Base-by-base conservation (phyloP, 164 flowering plant species). In the Piper betle region DNA sequence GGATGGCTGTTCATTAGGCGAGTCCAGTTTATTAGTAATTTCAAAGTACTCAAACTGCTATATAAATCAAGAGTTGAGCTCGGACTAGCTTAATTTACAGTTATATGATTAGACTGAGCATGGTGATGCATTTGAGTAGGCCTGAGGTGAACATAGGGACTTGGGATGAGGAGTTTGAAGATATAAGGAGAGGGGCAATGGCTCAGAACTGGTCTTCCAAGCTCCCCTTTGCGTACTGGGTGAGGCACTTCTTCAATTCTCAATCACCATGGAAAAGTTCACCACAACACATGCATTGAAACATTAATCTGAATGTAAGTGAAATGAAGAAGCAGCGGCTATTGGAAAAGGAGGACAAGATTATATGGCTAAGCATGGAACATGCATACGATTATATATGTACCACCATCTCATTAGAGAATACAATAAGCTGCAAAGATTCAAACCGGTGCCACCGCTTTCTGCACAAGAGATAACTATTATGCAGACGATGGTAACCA, bases 211-310 rank as follows among this genome's bases (percentile, higher is more conserved):
- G 96, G 97, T 16, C 8, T 5, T 62, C 64, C 58, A 91, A 78
- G 72, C 6, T 3, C 39, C 74, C 80, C 13, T 55, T 15, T 42
- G 96, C 97, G 13, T 85, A 78, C 66, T 91, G 96, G 96, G 88
- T 82, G 71, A 92, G 97, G 46, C 88, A 91, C 60, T 88, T 95
- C 5, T n/a, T n/a, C n/a, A n/a, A n/a, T n/a, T n/a, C n/a, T n/a
- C n/a, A n/a, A n/a, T n/a, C n/a, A n/a, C n/a, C n/a, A n/a, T n/a
- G n/a, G n/a, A n/a, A n/a, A n/a, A n/a, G n/a, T n/a, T n/a, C n/a
- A n/a, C n/a, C n/a, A n/a, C n/a, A n/a, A n/a, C n/a, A n/a, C n/a
- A n/a, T n/a, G n/a, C n/a, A n/a, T n/a, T 57, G n/a, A n/a, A n/a
- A n/a, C n/a, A n/a, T n/a, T n/a, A n/a, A n/a, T 39, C 16, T 57